Conservation (phyloP, 768 basidiomycete species). For the Boletales sp. region DNA sequence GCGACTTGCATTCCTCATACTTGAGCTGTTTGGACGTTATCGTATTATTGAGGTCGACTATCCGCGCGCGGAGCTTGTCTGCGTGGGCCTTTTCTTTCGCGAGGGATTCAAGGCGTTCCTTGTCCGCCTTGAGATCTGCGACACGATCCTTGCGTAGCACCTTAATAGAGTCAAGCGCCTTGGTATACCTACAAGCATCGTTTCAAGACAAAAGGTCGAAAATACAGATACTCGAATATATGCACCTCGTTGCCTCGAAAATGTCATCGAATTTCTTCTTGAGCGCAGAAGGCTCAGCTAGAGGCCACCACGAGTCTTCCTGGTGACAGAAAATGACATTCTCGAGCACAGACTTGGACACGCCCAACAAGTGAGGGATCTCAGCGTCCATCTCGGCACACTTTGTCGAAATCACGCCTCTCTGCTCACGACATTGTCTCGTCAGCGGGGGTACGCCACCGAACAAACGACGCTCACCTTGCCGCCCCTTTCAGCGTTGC, state of each 20-base stretch:
- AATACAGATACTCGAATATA: neutral
- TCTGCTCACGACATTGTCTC: constrained; percentile 39
- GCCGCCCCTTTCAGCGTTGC: constrained; percentile 58
- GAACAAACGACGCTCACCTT: constrained; percentile 50
- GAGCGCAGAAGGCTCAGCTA: constrained; percentile 82
- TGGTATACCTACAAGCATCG: constrained; percentile 71
- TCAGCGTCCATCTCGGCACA: constrained; percentile 96
- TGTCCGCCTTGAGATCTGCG: constrained; percentile 89
- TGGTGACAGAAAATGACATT: constrained; percentile 99
- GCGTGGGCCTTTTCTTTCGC: constrained; percentile 81
- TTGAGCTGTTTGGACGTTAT: constrained; percentile 72
- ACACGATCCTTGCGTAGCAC: constrained; percentile 83
- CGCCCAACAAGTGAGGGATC: constrained; percentile 89
- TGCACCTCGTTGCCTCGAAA: constrained; percentile 93
- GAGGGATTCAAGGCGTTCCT: constrained; percentile 76
- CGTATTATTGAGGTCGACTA: constrained; percentile 53
- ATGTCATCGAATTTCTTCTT: constrained; percentile 99
- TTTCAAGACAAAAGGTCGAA: neutral
- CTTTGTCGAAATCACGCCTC: constrained; percentile 91
- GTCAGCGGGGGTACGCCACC: neutral
- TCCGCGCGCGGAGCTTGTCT: constrained; percentile 72
- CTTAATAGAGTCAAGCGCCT: constrained; percentile 93
- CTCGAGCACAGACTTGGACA: constrained; percentile 96
- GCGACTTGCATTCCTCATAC: constrained; percentile 64
- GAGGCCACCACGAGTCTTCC: constrained; percentile 98